A percentile compares a stretch with the other conserved stretches of the same genome.
phyloP scores from a whole-genome alignment of 176 grass and related monocot species.

The Guadua angustifolia region DNA sequence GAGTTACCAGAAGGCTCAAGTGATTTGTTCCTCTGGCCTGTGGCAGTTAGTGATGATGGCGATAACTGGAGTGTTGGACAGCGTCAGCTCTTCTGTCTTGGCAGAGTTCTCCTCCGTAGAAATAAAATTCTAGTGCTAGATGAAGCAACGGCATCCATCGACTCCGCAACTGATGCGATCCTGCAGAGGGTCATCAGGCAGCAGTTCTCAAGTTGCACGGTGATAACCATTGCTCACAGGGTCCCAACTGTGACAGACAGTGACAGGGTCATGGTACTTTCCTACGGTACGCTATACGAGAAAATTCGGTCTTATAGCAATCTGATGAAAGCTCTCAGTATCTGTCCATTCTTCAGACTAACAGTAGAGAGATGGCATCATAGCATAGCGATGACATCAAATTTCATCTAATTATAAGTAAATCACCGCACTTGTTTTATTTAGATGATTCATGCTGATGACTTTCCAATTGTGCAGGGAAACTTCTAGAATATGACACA shows the following conservation, averaged over 20 bases:
- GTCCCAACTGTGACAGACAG: slow-evolving; percentile 92
- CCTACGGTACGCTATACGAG: slow-evolving; percentile 72
- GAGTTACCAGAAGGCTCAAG: not conserved
- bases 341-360: not conserved
- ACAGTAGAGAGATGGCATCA: slow-evolving; percentile 27
- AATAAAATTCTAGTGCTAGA: slow-evolving; percentile 89
- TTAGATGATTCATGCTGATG: slow-evolving; percentile 5
- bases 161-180: slow-evolving; percentile 85
- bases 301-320: slow-evolving; percentile 34
- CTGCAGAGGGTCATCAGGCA: slow-evolving; percentile 83
- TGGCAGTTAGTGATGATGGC: slow-evolving; percentile 81
- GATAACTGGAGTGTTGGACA: slow-evolving; percentile 92
- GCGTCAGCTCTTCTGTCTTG: slow-evolving; percentile 93
- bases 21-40: not conserved
- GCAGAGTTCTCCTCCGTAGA: slow-evolving; percentile 78
- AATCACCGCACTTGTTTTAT: not conserved
- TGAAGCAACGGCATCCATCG: slow-evolving; percentile 91
- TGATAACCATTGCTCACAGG: slow-evolving; percentile 90
- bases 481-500: slow-evolving; percentile 89
- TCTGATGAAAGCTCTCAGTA: not conserved
- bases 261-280: slow-evolving; percentile 91
- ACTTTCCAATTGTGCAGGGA: slow-evolving; percentile 55
- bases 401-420: slow-evolving; percentile 17
- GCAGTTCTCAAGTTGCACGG: slow-evolving; percentile 78
- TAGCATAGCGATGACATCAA: slow-evolving; percentile 4